Evolutionary conservation across 1,139 yeast species (phyloP), one percentile per base, ranked within the genome.

Genomic region (Blastobotrys malaysiensis): DNA sequence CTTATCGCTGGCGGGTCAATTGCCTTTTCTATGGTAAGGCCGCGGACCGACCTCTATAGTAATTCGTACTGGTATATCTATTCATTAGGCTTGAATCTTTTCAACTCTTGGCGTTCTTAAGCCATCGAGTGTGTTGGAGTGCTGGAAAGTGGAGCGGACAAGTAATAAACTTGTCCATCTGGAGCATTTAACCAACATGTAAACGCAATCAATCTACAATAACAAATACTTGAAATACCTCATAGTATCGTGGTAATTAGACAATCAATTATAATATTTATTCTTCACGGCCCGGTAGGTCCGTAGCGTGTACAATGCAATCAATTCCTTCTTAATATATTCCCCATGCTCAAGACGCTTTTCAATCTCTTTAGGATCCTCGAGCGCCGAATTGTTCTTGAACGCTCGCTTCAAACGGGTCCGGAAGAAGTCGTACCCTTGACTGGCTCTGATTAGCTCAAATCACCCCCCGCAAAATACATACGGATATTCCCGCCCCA

Each of bases 401-500:
- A 69, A 71, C 6, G 70, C 73, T 24, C 55, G 51, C 52, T 67
- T 60, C n/a, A 71, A 61, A 51, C 64, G 60, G 16, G 51, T 52
- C 11, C 67, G 56, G 49, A 69, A 68, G 49, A 61, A 61, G 26
- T 59, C 62, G 53, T 69, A 69, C 7, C 72, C 73, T n/a, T 60
- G 48, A 5, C 61, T 26, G 61, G 54, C 39, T 7, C 11, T 20
- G 24, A 14, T 39, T 45, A 51, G 49, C 31, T 3, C 39, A 7
- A 31, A 31, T 5, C 44, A 47, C 9, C 26, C 9, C 31, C 6
- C 11, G n/a, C 13, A 13, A 26, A 11, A 9, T 5, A 59, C 67
- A 52, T 59, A 66, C 59, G 75, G 75, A 53, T 71, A 71, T 49
- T 70, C 73, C 46, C 61, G 61, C 16, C 73, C 73, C 68, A 71